phyloP scores from a whole-genome alignment of 805 yeast species.

The Wickerhamomyces ciferrii region DNA sequence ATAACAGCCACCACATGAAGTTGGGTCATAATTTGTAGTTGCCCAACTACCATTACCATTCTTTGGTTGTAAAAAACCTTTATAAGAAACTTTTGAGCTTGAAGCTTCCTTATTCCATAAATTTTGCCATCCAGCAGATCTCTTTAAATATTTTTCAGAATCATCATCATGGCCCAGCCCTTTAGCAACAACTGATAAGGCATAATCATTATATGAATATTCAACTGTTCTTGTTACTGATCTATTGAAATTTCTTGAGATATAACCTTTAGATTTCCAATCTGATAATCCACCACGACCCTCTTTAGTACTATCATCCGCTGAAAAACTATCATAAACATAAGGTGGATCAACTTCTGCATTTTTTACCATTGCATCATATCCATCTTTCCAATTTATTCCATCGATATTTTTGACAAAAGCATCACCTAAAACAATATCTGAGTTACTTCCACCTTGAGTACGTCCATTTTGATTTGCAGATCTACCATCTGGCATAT shows the following conservation, averaged over 20 bases:
- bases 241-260: slow-evolving; percentile 27
- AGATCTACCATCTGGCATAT: slow-evolving; percentile 31
- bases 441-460: slow-evolving; percentile 33
- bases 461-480: slow-evolving; percentile 32
- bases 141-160: slow-evolving; percentile 22
- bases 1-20: slow-evolving; percentile 28
- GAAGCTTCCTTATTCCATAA: slow-evolving; percentile 28
- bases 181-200: slow-evolving; percentile 26
- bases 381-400: slow-evolving; percentile 27
- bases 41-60: slow-evolving; percentile 25
- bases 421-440: slow-evolving; percentile 32
- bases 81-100: slow-evolving; percentile 15
- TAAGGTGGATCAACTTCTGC: slow-evolving; percentile 31
- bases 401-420: slow-evolving; percentile 22
- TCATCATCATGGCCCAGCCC: slow-evolving; percentile 22
- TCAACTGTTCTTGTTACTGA: slow-evolving; percentile 32
- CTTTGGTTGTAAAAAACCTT: slow-evolving; percentile 30
- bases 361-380: slow-evolving; percentile 27
- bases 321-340: slow-evolving; percentile 21
- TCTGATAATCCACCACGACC: slow-evolving; percentile 32
- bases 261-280: slow-evolving; percentile 27
- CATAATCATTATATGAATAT: slow-evolving; percentile 31
- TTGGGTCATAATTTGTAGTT: slow-evolving; percentile 22
- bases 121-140: slow-evolving; percentile 31
- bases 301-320: slow-evolving; percentile 25